Base-by-base conservation (phyloP, 208 protist species). In the Crithidia sp. region DNA sequence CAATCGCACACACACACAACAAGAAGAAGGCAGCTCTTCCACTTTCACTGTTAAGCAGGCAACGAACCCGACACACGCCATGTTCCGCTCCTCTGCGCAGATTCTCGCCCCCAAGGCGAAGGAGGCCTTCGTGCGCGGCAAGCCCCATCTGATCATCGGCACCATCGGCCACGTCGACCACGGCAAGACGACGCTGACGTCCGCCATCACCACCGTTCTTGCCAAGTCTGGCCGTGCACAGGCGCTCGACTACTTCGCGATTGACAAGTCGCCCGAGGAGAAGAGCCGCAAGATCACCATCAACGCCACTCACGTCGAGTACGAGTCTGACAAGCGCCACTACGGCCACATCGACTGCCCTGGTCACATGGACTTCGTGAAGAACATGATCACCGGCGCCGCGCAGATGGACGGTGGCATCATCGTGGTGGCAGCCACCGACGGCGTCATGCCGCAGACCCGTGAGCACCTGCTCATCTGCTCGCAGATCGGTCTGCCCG, bases 271-370 rank as follows among this genome's bases (percentile, higher is more conserved):
- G 47, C 98, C 99, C 64, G 98, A 99, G 71, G 99, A 99, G 88
- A 98, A 99, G 77, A 95, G 98, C 76, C 96, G 99, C 79, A 99
- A 99, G 91, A 99, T 99, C 79, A 99, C 99, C 55, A 99, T 99
- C 85, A 98, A 99, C 80, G 93, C 95, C 82, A 94, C 96, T 60
- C 90, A 99, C 84, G 97, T 98, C 89, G 98, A 99, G 89, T 99
- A 99, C 94, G 96, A 99, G 84, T 99, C 98, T 44, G 84, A 89
- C 57, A 99, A 99, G 79, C 98, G 97, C 84, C 92, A 99, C 84
- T 99, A 99, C 87, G 99, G 98, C 62, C 98, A 99, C 90, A 99
- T 99, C 82, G 99, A 99, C 90, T 99, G 98, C 81, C 99, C 99
- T 36, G 99, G 99, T 28, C 99, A 99, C 76, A 90, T 98, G 74